Base-by-base conservation (phyloP, 2,329 filamentous ascomycete species). In the Pseudogymnoascus sp. region DNA sequence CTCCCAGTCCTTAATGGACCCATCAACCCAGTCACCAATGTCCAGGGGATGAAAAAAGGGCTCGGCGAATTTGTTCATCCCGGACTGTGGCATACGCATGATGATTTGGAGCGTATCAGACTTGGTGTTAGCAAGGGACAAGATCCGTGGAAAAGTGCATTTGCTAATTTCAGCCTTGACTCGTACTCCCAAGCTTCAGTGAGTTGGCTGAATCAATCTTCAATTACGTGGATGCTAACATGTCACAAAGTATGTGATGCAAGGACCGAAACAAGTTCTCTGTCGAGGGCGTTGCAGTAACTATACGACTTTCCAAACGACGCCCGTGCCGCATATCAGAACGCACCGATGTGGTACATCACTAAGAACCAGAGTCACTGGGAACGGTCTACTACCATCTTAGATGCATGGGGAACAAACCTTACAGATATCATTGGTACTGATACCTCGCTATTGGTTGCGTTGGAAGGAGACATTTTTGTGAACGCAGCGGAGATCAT, bases 401-500 rank as follows among this genome's bases (percentile, higher is more conserved):
- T 78, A 0, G 73, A 79, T 59, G 71, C 69, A 0, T 76, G 73
- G 74, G 74, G 75, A 1, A 67, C 67, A 4, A 73, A 70, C 21
- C 63, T 76, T 7, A 74, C 70, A 4, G 67, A 71, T 61, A 72
- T 76, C 42, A 70, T 75, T 39, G 74, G 74, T 1, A 71, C 67
- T 0, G 75, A 77, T 62, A 69, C 68, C 0, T 75, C 75, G 1
- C 72, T 78, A 1, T 65, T 78, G 4, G 67, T 78, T 5, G 75
- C 73, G 0, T 66, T 78, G 0, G 76, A 78, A 7, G 77, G 77
- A 1, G 73, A 74, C 21, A 40, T 78, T 14, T 72, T 78, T 7
- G 75, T 72, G 18, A 79, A 79, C 36, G 76, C 76, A 0, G 77
- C 76, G 0, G 77, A 78, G 67, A 77, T 79, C 31, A 77, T 79